Evolutionary conservation across 2,329 filamentous ascomycete genomes (phyloP), one percentile per base, ranked within the genome.

Genomic region (Phaeosphaeria sp.): DNA sequence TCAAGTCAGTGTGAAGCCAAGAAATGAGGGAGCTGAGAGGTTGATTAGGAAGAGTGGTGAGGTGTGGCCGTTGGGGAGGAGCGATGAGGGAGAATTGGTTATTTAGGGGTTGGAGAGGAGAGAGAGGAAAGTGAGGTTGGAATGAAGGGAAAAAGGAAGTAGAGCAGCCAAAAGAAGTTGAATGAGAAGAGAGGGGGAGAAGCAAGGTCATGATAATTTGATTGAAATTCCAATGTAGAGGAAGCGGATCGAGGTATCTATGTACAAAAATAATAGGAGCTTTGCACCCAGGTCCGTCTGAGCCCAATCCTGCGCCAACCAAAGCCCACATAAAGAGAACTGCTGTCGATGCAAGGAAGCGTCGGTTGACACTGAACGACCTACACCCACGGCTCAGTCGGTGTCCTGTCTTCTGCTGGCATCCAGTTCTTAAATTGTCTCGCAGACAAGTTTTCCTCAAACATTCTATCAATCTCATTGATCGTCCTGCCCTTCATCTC

Each of bases 401-500:
- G 30, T 11, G 30, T 7, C 30, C 30, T 36, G 13, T 76, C 4
- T 17, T 15, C 42, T 4, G 21, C 42, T 3, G 18, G 11, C 18
- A 6, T 10, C 42, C 42, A 44, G n/a, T 22, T 21, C 42, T 44
- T 20, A 21, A 44, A 44, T 17, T 44, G 4, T 13, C 42, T 20
- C 42, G 42, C 42, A 21, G 6, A 6, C n/a, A 44, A 21, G 18
- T 21, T 21, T 6, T 21, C 18, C 18, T 44, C 42, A 21, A 44
- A 44, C 42, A 44, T 44, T 6, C 65, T 51, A 67, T 86, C 83
- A 56, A 86, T 82, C 63, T 85, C 82, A 39, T 74, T 73, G 0
- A 79, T 72, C 1, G 71, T 81, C 20, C 82, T 71, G 3, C 81
- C 81, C 68, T 81, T 82, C 74, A 84, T 85, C 66, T 87, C 85